phyloP scores from a whole-genome alignment of 805 yeast genomes.

The Ogataea nitratoaversa region DNA sequence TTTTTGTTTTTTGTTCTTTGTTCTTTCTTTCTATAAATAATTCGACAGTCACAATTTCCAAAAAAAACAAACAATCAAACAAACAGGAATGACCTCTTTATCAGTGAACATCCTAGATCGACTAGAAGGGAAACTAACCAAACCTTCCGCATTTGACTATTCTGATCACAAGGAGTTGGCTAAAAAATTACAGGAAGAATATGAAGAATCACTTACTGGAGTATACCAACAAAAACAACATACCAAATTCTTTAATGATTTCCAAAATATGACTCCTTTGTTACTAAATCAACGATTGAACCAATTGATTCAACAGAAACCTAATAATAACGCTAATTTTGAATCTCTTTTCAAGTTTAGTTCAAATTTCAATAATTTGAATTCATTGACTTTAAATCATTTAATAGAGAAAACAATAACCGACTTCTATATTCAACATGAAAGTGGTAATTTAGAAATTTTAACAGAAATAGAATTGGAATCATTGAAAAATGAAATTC shows the following conservation, averaged over 20 bases:
- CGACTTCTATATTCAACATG: constrained; percentile 9
- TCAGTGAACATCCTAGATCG: constrained; percentile 9
- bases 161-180: constrained; percentile 9
- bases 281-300: constrained; percentile 8
- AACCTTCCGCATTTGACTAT: constrained; percentile 3
- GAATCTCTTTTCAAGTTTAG: constrained; percentile 11
- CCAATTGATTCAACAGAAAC: constrained; percentile 6
- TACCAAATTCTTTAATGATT: too few relatives aligned
- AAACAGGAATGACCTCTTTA: constrained; percentile 10
- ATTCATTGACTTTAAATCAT: constrained; percentile 12
- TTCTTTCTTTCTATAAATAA: too few relatives aligned
- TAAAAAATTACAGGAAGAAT: constrained; percentile 12
- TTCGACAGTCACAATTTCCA: too few relatives aligned
- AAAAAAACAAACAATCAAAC: background rate
- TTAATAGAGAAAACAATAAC: constrained; percentile 18
- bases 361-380: constrained; percentile 4
- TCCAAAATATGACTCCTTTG: background rate
- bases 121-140: background rate
- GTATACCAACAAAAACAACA: background rate
- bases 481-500: constrained; percentile 4
- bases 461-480: constrained; percentile 14
- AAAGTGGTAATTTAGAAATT: constrained; percentile 1
- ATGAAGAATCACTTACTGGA: background rate
- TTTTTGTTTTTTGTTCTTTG: too few relatives aligned
- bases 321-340: background rate